phyloP scores from a whole-genome alignment of 495 filamentous ascomycete species.

The Talaromyces proteolyticus region DNA sequence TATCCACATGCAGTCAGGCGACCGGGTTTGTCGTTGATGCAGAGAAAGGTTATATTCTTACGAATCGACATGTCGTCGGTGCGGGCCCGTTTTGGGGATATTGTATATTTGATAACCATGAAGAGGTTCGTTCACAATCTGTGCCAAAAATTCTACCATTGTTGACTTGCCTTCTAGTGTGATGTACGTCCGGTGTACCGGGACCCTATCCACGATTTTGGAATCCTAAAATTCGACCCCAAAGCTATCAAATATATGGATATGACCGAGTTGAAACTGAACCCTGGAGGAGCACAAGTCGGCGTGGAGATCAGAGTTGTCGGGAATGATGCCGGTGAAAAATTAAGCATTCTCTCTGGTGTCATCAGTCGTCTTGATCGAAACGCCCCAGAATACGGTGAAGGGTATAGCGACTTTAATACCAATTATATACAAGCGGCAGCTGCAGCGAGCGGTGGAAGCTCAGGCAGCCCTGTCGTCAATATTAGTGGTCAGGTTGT shows the following conservation, averaged over 20 bases:
- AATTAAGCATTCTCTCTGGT: slow-evolving; percentile 95
- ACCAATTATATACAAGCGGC: slow-evolving; percentile 99
- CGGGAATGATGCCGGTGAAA: slow-evolving; percentile 97
- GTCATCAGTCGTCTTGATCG: slow-evolving; percentile 94
- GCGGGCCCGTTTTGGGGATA: slow-evolving; percentile 97
- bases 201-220: slow-evolving; percentile 98
- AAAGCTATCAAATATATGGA: slow-evolving; percentile 95
- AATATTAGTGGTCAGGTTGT: slow-evolving; percentile 91
- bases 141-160: background rate
- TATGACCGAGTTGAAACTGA: slow-evolving; percentile 68
- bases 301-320: slow-evolving; percentile 94
- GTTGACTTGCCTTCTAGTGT: slow-evolving; percentile 47
- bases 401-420: slow-evolving; percentile 99
- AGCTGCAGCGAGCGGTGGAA: slow-evolving; percentile 91
- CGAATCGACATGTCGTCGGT: slow-evolving; percentile 92
- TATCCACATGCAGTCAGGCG: slow-evolving; percentile 88
- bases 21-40: slow-evolving; percentile 98
- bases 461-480: slow-evolving; percentile 94
- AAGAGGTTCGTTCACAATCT: slow-evolving; percentile 49
- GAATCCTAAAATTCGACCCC: slow-evolving; percentile 92
- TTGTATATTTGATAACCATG: slow-evolving; percentile 97
- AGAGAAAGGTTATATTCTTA: slow-evolving; percentile 84
- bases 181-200: slow-evolving; percentile 98
- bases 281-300: slow-evolving; percentile 85
- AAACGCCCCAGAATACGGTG: slow-evolving; percentile 96